Conservation (phyloP, 2,329 filamentous ascomycete species). For the Fusarium nisikadoi region DNA sequence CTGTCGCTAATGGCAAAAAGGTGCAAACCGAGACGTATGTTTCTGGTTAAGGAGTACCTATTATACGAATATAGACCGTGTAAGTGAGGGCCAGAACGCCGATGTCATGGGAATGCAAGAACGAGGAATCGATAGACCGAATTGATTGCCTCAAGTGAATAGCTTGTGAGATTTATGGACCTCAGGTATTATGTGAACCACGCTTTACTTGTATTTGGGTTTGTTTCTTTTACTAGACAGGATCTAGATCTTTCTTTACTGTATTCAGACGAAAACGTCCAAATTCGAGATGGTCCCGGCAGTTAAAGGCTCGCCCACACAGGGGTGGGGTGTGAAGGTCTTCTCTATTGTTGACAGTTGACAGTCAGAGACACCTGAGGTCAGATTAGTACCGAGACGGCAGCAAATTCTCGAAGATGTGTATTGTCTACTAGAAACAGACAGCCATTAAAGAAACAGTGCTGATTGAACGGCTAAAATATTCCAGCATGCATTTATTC, state of each 20-base stretch:
- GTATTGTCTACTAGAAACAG: not conserved
- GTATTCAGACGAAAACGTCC: constrained; percentile 8
- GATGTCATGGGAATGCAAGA: constrained; percentile 19
- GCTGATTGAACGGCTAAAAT: not conserved
- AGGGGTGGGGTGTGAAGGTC: not conserved
- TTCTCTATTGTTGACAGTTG: not conserved
- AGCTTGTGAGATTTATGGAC: not conserved
- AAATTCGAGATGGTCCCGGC: constrained; percentile 1
- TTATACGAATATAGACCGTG: not conserved
- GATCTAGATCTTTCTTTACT: not conserved
- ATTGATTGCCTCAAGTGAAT: not conserved
- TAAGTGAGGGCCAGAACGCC: not conserved
- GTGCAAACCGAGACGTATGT: not conserved
- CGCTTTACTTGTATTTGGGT: not conserved
- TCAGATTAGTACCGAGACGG: not conserved
- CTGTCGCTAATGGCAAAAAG: not conserved
- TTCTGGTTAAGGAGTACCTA: not conserved
- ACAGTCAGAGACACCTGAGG: not conserved
- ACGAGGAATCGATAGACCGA: not conserved
- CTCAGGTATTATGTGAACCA: not conserved
- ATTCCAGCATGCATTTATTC: not conserved
- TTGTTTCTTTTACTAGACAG: not conserved
- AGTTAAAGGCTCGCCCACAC: constrained; percentile 7
- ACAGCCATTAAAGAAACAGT: not conserved
- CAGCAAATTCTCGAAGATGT: not conserved